Conservation (phyloP, 805 yeast species). For the Middelhovenomyces tepae region DNA sequence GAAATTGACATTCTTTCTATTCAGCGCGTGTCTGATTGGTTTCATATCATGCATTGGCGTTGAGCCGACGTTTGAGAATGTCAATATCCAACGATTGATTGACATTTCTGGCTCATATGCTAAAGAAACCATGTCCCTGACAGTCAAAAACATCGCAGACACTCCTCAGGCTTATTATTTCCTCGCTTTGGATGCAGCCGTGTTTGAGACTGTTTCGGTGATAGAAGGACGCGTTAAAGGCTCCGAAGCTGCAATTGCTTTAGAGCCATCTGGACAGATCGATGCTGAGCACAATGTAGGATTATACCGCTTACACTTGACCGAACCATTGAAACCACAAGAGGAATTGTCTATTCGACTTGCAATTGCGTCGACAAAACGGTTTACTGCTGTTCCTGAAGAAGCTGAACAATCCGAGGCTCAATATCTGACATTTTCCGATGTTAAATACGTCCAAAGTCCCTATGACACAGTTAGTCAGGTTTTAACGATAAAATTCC, state of each 20-base stretch:
- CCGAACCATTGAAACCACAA: slow-evolving; percentile 60
- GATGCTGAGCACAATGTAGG: slow-evolving; percentile 23
- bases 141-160: slow-evolving; percentile 48
- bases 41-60: too few species aligned
- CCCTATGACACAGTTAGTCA: slow-evolving; percentile 51
- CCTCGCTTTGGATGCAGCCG: slow-evolving; percentile 46
- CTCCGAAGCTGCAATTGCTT: slow-evolving; percentile 19
- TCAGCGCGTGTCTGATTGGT: too few species aligned
- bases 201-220: slow-evolving; percentile 36
- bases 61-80: slow-evolving; percentile 60
- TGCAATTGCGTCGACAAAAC: slow-evolving; percentile 39
- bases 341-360: slow-evolving; percentile 41
- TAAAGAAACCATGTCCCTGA: slow-evolving; percentile 50
- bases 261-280: slow-evolving; percentile 24
- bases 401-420: slow-evolving; percentile 47
- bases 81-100: slow-evolving; percentile 43
- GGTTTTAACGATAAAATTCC: slow-evolving; percentile 28
- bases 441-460: slow-evolving; percentile 49
- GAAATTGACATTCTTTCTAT: too few species aligned
- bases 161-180: slow-evolving; percentile 48
- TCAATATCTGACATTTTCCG: slow-evolving; percentile 50
- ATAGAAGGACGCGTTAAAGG: slow-evolving; percentile 32
- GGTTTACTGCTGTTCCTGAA: slow-evolving; percentile 54
- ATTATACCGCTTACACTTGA: slow-evolving; percentile 45
- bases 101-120: slow-evolving; percentile 62